A percentile compares a stretch with the other conserved stretches of the same genome.
Conservation (phyloP, 202 grass and related monocot species). For the Brachypodium distachyon region DNA sequence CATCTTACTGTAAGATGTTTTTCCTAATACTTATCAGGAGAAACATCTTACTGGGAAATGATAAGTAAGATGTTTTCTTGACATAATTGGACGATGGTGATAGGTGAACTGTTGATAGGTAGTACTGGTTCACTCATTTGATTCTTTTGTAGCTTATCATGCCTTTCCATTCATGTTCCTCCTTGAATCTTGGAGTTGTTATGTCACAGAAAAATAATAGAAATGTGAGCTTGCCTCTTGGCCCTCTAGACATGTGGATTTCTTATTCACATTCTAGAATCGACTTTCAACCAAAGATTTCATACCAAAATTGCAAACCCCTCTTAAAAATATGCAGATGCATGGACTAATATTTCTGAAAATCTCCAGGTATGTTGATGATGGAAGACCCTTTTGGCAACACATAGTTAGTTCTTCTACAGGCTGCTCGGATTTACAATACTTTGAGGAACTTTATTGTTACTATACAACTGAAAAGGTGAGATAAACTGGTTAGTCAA, state of each 20-base stretch:
- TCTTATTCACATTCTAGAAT: background rate
- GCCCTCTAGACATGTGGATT: background rate
- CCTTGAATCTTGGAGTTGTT: background rate
- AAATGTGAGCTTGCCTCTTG: background rate
- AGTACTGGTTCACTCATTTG: background rate
- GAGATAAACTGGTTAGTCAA: background rate
- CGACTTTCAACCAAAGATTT: background rate
- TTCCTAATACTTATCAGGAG: background rate
- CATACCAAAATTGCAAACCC: background rate
- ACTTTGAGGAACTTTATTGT: slow-evolving; percentile 94
- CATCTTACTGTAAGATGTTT: background rate
- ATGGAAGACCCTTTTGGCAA: slow-evolving; percentile 95
- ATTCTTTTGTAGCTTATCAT: slow-evolving; percentile 14
- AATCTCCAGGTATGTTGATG: slow-evolving; percentile 81
- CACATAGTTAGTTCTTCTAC: slow-evolving; percentile 86
- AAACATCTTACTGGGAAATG: background rate
- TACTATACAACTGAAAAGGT: slow-evolving; percentile 98
- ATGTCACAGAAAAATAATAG: background rate
- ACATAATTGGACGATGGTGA: background rate
- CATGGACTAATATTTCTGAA: background rate
- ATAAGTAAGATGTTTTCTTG: background rate
- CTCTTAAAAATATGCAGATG: background rate
- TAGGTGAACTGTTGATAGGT: background rate
- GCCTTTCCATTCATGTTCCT: background rate
- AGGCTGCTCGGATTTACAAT: slow-evolving; percentile 75